A percentile compares a stretch with the other conserved stretches of the same genome.
Evolutionary conservation across 2,329 filamentous ascomycete genomes (phyloP).

Genomic region (Fusarium coffeatum): DNA sequence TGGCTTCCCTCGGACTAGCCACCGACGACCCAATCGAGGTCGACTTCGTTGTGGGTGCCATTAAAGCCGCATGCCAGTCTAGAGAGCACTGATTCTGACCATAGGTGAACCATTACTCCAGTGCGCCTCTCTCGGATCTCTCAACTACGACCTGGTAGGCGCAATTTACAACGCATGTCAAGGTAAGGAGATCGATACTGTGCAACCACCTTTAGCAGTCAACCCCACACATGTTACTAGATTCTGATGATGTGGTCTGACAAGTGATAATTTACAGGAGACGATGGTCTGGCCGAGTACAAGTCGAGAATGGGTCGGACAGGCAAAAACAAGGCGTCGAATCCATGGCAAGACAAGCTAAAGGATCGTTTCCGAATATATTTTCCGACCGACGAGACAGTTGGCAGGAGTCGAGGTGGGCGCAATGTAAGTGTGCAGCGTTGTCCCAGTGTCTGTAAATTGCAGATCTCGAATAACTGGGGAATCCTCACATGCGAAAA

Average conservation of each 20-base stretch:
- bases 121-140: slow-evolving; percentile 83
- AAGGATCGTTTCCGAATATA: slow-evolving; percentile 75
- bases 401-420: slow-evolving; percentile 73
- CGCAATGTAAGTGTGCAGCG: slow-evolving; percentile 55
- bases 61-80: slow-evolving; percentile 26
- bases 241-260: slow-evolving; percentile 31
- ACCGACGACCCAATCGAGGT: slow-evolving; percentile 69
- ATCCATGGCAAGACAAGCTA: slow-evolving; percentile 42
- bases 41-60: slow-evolving; percentile 74
- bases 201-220: slow-evolving; percentile 18
- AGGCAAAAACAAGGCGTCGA: slow-evolving; percentile 40
- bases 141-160: slow-evolving; percentile 75
- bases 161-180: slow-evolving; percentile 66
- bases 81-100: slow-evolving; percentile 35
- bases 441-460: slow-evolving; percentile 9
- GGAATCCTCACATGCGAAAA: slow-evolving; percentile 36
- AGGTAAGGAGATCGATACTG: slow-evolving; percentile 54
- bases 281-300: slow-evolving; percentile 60
- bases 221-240: slow-evolving; percentile 28
- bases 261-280: slow-evolving; percentile 42
- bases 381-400: slow-evolving; percentile 81
- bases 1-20: slow-evolving; percentile 71
- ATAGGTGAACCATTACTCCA: slow-evolving; percentile 47
- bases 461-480: slow-evolving; percentile 31
- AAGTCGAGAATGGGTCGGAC: slow-evolving; percentile 52